These are phyloP conservation scores for Boletus patriciae DNA, from an alignment of 768 basidiomycete genomes.

Conservation along the genomic window DNA sequence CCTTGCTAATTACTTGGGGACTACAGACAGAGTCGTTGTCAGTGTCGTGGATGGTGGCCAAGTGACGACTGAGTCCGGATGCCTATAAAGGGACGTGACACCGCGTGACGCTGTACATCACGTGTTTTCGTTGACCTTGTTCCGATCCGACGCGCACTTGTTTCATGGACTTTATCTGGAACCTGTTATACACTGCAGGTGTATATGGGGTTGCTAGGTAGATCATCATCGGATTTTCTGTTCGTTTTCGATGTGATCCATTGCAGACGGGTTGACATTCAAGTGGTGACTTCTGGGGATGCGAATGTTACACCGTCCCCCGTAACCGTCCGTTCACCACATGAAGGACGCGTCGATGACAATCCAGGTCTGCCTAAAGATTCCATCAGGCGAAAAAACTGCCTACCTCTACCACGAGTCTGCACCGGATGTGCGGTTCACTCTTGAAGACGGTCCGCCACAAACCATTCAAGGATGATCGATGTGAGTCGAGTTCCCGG, in stretches of 20 bases:
- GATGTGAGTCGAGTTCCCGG: neutral
- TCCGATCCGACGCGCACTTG: too few species aligned
- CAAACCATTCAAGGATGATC: neutral
- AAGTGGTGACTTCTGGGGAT: neutral
- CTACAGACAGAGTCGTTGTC: neutral
- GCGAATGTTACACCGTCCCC: neutral
- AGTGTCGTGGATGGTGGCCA: conserved; percentile 14
- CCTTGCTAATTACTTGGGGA: conserved; percentile 1
- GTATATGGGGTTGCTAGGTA: too few species aligned
- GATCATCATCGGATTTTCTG: neutral
- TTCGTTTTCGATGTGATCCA: neutral
- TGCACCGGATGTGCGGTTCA: neutral
- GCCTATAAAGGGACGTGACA: conserved; percentile 14
- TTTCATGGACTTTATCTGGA: neutral
- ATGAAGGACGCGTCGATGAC: neutral
- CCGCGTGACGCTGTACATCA: conserved; percentile 10
- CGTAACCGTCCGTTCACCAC: neutral
- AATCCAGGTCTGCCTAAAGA: neutral
- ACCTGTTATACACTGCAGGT: neutral
- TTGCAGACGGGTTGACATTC: neutral
- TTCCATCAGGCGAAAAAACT: neutral
- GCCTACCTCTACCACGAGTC: neutral
- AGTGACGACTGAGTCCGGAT: neutral
- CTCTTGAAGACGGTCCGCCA: neutral
- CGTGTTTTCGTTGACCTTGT: conserved; percentile 1